Percentiles rank a stretch among this genome's conserved stretches.
phyloP scores from a whole-genome alignment of 2,329 filamentous ascomycete species.

The Meredithiella fracta region DNA sequence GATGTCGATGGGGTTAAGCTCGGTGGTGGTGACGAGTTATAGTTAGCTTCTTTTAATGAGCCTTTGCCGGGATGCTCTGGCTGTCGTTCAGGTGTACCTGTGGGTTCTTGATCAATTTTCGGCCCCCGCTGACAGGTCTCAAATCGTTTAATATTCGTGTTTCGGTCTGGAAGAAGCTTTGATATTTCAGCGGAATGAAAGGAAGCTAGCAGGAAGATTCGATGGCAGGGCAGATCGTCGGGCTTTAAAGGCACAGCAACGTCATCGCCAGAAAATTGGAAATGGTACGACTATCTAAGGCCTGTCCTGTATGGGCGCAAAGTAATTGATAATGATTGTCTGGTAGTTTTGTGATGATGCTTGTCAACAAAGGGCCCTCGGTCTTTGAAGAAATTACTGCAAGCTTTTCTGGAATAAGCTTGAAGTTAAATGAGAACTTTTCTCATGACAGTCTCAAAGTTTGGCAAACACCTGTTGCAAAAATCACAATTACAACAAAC shows the following conservation, averaged over 20 bases:
- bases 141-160: neutral
- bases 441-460: too few relatives aligned
- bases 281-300: neutral
- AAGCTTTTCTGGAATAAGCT: too few relatives aligned
- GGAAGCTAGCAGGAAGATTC: neutral
- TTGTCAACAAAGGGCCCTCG: too few relatives aligned
- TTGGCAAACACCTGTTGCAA: too few relatives aligned
- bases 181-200: neutral
- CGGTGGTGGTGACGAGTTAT: neutral
- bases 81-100: neutral
- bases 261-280: neutral
- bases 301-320: neutral
- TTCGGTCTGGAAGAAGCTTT: neutral
- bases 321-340: neutral
- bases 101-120: neutral
- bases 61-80: neutral
- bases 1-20: neutral
- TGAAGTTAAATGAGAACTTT: too few relatives aligned
- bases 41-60: neutral
- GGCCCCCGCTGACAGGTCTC: neutral
- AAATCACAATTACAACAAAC: too few relatives aligned
- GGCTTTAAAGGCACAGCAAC: neutral
- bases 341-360: neutral
- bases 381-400: too few relatives aligned
- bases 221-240: too few relatives aligned